Evolutionary conservation across 345 rosid species (phyloP).

Genomic region (Bruguiera sexangula): DNA sequence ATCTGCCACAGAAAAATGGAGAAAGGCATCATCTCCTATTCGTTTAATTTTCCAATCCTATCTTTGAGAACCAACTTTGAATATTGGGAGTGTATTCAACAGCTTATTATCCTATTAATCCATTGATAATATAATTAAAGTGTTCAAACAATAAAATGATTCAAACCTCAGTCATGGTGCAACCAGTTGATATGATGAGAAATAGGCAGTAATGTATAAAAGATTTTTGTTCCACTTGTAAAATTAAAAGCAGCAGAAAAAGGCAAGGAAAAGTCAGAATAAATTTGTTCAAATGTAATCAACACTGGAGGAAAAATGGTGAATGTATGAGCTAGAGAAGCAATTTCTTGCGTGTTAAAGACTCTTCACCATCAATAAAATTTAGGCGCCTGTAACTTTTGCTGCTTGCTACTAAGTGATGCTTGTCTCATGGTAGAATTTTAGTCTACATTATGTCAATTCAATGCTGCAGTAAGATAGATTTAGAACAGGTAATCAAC

Average conservation of each 20-base stretch:
- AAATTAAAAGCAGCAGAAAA: constrained; percentile 1
- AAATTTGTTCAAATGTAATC: background rate
- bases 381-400: background rate
- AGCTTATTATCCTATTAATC: background rate
- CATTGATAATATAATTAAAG: too few species aligned
- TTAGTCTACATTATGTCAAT: background rate
- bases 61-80: background rate
- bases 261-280: too few species aligned
- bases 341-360: background rate
- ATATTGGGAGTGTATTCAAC: background rate
- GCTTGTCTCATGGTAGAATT: background rate
- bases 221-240: background rate
- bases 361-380: background rate
- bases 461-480: background rate
- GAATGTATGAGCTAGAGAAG: background rate
- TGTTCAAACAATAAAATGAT: too few species aligned
- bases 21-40: background rate
- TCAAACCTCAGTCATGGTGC: too few species aligned
- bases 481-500: background rate
- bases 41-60: background rate
- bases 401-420: background rate
- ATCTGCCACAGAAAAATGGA: constrained; percentile 44
- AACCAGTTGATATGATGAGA: too few species aligned
- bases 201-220: too few species aligned
- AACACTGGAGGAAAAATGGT: background rate